phyloP scores from a whole-genome alignment of 345 rosid species.

The Acer negundo region DNA sequence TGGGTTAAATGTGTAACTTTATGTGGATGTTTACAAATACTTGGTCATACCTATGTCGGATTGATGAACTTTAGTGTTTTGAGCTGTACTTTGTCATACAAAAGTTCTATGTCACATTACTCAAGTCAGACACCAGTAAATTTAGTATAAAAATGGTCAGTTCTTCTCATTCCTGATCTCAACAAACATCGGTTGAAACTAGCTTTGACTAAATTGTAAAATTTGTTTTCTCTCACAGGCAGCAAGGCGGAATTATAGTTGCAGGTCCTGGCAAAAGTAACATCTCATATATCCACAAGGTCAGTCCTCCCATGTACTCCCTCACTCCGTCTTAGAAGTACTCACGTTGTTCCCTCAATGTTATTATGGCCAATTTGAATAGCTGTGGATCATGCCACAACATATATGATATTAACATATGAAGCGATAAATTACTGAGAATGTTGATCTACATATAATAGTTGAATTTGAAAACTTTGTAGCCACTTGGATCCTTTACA shows the following conservation, averaged over 20 bases:
- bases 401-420: background rate
- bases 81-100: background rate
- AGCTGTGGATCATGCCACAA: background rate
- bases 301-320: conserved; percentile 19
- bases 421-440: background rate
- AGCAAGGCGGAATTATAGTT: conserved; percentile 90
- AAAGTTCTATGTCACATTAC: background rate
- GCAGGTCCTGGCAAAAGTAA: conserved; percentile 88
- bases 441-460: background rate
- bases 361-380: background rate
- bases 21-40: background rate
- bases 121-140: background rate
- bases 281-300: conserved; percentile 84
- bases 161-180: background rate
- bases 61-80: background rate
- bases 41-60: background rate
- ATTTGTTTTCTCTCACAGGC: conserved; percentile 59
- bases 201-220: conserved; percentile 3
- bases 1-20: background rate
- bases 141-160: background rate
- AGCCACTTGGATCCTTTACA: background rate
- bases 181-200: background rate
- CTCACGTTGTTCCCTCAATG: background rate
- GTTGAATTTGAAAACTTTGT: background rate
- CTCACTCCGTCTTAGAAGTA: background rate